Evolutionary conservation across 176 grass and related monocot species (phyloP).

Genomic region (Oropetium thomaeum): DNA sequence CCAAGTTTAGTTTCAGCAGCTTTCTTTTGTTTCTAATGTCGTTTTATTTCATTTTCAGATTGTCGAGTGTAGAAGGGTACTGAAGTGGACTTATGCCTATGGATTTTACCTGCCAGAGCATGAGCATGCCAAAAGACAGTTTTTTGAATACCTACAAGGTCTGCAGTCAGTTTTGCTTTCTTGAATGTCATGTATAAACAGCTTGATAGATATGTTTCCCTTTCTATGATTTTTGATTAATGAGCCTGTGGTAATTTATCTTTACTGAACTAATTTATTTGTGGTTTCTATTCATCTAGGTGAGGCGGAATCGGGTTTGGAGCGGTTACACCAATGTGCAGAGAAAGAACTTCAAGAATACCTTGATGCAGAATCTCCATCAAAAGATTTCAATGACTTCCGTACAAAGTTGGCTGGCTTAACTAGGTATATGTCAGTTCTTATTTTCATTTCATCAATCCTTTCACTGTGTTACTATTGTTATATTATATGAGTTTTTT

Average conservation of each 20-base stretch:
- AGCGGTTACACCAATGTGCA: slow-evolving; percentile 96
- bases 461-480: slow-evolving; percentile 5
- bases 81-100: slow-evolving; percentile 99
- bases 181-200: not conserved
- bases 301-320: slow-evolving; percentile 96
- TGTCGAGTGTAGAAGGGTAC: slow-evolving; percentile 95
- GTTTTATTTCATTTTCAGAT: slow-evolving; percentile 64
- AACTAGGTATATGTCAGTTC: slow-evolving; percentile 57
- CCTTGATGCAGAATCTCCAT: slow-evolving; percentile 84
- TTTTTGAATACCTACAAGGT: slow-evolving; percentile 99
- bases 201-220: not conserved
- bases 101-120: slow-evolving; percentile 94
- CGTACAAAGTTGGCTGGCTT: slow-evolving; percentile 98
- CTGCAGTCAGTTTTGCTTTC: slow-evolving; percentile 34
- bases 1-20: not conserved
- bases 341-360: slow-evolving; percentile 97
- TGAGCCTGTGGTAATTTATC: not conserved
- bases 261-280: slow-evolving; percentile 26
- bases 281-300: slow-evolving; percentile 53
- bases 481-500: not conserved
- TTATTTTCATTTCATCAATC: slow-evolving; percentile 9
- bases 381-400: slow-evolving; percentile 96
- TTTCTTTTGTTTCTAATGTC: not conserved
- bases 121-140: slow-evolving; percentile 91
- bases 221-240: not conserved